Base-by-base conservation (phyloP, 1,284 basidiomycete genomes). In the Blastosporella zonata region DNA sequence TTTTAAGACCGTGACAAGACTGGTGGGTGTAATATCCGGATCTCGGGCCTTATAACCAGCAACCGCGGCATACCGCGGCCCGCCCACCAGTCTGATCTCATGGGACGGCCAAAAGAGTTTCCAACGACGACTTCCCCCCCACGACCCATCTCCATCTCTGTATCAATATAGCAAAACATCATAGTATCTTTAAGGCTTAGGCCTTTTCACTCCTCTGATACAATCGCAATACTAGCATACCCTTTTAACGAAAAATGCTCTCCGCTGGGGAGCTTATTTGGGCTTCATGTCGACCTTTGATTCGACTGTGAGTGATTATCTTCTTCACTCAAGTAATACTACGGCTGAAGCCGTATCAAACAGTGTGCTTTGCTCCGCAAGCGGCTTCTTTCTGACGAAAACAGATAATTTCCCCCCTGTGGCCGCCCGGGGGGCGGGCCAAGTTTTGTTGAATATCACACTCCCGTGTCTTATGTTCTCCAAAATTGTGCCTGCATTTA, bases 401-500 rank as follows among this genome's bases (percentile, higher is more conserved):
- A 72, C 70, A 1, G 82, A 82, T 43, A 71, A 85, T 18, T 79
- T 87, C 46, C 77, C 84, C 3, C 62, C 71, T 1, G 65, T 77
- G 18, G 85, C 81, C 10, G 77, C 83, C 13, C 65, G 75, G 46
- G 79, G 81, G 6, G 71, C 73, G 1, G 82, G 81, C 0, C 82
- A 86, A 55, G 67, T 87, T 6, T 60, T 81, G 20, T 65, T 87
- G 75, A 90, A 88, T 57, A 74, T 91, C 49, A 71, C 78, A 0
- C 60, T 87, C 1, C 90, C 90, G 2, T 78, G 77, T 49, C 73
- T 92, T 9, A 71, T 91, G 67, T 90, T 92, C 63, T 82, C 83
- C 1, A 88, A 84, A 55, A 88, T 92, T 53, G 77, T 91, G 0
- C 80, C 87, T 0, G 79, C 87, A 0, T 89, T 93, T 57, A 81